Evolutionary conservation across 2,329 filamentous ascomycete genomes (phyloP).

Genomic region (Apiospora sp.): DNA sequence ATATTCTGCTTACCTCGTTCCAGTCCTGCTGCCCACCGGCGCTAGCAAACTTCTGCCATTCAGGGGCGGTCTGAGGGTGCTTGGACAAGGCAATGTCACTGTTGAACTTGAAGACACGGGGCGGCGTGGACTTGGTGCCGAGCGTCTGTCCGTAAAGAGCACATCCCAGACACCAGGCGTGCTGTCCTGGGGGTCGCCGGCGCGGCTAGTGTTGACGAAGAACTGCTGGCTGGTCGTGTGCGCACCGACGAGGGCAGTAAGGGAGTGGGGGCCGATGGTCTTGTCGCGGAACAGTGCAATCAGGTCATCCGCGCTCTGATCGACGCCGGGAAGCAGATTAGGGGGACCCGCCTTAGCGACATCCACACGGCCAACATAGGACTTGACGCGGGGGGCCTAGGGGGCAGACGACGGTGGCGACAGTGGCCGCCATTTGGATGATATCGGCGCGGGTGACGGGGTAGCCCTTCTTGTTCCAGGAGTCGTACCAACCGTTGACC

Average conservation of each 20-base stretch:
- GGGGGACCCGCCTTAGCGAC: slow-evolving; percentile 47
- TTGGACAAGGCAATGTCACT: slow-evolving; percentile 51
- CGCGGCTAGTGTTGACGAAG: slow-evolving; percentile 49
- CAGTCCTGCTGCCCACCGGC: slow-evolving; percentile 47
- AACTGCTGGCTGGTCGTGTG: slow-evolving; percentile 60
- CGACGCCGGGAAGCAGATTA: slow-evolving; percentile 52
- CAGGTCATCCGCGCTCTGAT: slow-evolving; percentile 55
- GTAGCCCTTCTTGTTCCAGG: slow-evolving; percentile 38
- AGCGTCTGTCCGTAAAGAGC: slow-evolving; percentile 54
- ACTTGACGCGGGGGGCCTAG: slow-evolving; percentile 55
- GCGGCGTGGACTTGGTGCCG: slow-evolving; percentile 39
- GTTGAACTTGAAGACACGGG: slow-evolving; percentile 50
- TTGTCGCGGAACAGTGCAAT: slow-evolving; percentile 60
- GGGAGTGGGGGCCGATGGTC: slow-evolving; percentile 58
- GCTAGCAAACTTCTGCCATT: slow-evolving; percentile 49
- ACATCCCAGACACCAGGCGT: slow-evolving; percentile 63
- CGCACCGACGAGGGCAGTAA: slow-evolving; percentile 62
- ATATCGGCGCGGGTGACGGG: slow-evolving; percentile 62
- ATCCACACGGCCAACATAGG: slow-evolving; percentile 61
- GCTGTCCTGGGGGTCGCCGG: slow-evolving; percentile 57
- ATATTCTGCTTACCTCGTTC: slow-evolving; percentile 47
- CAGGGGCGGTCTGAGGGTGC: slow-evolving; percentile 44
- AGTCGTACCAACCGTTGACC: slow-evolving; percentile 49
- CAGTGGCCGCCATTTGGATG: slow-evolving; percentile 59
- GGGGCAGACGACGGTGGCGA: slow-evolving; percentile 57